Evolutionary conservation across 108 stramenopile genomes (phyloP).

Genomic region (Stephanodiscus minutulus): DNA sequence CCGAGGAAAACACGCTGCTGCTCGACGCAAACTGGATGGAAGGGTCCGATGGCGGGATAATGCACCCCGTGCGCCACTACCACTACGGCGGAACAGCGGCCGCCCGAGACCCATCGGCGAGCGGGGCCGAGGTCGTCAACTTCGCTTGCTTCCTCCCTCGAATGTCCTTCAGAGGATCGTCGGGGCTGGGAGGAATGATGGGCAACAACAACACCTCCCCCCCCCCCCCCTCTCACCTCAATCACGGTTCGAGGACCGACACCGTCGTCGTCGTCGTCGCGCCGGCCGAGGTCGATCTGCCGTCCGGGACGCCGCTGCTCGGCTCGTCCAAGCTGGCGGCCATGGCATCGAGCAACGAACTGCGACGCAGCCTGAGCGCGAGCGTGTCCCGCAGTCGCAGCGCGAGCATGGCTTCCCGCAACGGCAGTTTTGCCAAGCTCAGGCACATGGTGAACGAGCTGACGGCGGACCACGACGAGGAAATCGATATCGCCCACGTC

Average conservation of each 20-base stretch:
- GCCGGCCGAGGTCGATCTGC: neutral
- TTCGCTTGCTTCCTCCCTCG: neutral
- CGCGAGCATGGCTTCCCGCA: neutral
- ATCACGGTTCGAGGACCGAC: neutral
- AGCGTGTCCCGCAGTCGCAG: neutral
- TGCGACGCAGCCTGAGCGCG: constrained; percentile 1
- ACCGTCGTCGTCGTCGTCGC: constrained; percentile 8
- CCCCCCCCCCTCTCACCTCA: neutral
- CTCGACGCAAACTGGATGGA: neutral
- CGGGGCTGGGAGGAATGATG: neutral
- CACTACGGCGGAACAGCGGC: constrained; percentile 1
- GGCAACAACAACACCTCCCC: neutral
- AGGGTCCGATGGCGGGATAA: neutral
- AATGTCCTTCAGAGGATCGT: neutral
- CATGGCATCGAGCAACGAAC: constrained; percentile 1
- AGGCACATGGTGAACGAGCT: neutral
- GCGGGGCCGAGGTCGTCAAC: neutral
- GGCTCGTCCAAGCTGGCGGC: constrained; percentile 21
- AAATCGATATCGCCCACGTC: neutral
- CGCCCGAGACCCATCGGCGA: neutral
- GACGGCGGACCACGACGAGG: neutral
- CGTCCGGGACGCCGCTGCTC: constrained; percentile 11
- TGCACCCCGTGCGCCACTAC: neutral
- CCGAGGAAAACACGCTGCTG: constrained; percentile 2
- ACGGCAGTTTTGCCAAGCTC: neutral